Base-by-base conservation (phyloP, 768 basidiomycete genomes). In the Stropharia rugosoannulata region DNA sequence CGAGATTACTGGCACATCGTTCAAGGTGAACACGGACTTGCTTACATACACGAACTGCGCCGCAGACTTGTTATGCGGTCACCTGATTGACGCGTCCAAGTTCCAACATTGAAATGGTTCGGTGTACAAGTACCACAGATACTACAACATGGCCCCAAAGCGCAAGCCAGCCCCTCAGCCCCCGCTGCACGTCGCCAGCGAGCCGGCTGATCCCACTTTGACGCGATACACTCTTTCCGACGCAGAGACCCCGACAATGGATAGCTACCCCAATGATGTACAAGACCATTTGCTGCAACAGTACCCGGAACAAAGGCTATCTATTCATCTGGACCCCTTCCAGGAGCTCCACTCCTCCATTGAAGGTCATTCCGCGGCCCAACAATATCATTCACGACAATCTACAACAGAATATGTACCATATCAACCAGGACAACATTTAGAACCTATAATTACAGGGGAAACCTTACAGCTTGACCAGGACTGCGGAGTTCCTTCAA, bases 371-470 rank as follows among this genome's bases (percentile, higher is more conserved):
- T 54, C 63, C 42, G 39, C 58, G 36, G 38, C 49, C 45, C 48
- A 55, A 27, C 59, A 55, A 45, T 42, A 58, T 51, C 49, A 63
- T 40, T 51, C 47, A 6, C 42, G 25, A 29, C 58, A 54, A 35
- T 58, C 63, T 18, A 48, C 63, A 44, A 56, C 58, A 29, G 64
- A 69, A 50, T 79, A 77, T 54, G 67, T 64, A 22, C 79, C 78
- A 51, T 87, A 87, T 59, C 79, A 83, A 54, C 85, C 83, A 22
- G 85, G 85, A 2, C 84, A 86, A 62, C 75, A 75, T 49, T 71
- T 87, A 13, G 80, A 75, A 35, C 84, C 85, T 0, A 86, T 87
- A 41, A 73, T 81, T 51, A 86, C 85, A 5, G 85, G 85, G 35
- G 85, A 87, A 66, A 85, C 84, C 0, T 73, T 86, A 16, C 78